Conservation (phyloP, 129 eudicot species). For the Escallonia rubra region DNA sequence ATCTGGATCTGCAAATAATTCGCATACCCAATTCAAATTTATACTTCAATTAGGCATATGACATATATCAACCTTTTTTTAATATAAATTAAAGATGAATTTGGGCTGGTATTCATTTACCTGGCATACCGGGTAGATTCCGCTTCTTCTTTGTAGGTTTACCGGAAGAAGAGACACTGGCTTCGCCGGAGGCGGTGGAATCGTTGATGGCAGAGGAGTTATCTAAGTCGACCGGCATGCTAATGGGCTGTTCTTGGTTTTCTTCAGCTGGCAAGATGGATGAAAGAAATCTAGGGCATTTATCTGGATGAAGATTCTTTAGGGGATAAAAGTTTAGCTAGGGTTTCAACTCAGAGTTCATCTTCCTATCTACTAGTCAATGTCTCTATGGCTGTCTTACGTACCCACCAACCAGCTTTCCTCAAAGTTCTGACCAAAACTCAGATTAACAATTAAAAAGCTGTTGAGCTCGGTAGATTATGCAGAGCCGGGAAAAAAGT, state of each 20-base stretch:
- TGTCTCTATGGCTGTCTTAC: slow-evolving; percentile 25
- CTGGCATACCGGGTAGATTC: slow-evolving; percentile 96
- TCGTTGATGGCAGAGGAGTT: slow-evolving; percentile 51
- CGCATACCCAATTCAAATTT: background rate
- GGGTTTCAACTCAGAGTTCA: slow-evolving; percentile 23
- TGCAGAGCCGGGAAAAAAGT: background rate
- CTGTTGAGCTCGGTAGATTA: slow-evolving; percentile 16
- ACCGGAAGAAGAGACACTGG: slow-evolving; percentile 61
- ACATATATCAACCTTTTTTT: background rate
- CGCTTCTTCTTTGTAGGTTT: slow-evolving; percentile 70
- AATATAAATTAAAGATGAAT: background rate
- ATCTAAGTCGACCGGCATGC: slow-evolving; percentile 49
- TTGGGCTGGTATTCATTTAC: slow-evolving; percentile 18
- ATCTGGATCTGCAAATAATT: slow-evolving; percentile 63
- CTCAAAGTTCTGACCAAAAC: slow-evolving; percentile 15
- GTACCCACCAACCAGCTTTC: slow-evolving; percentile 26
- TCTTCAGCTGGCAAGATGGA: slow-evolving; percentile 8
- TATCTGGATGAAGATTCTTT: slow-evolving; percentile 9
- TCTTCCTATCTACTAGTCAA: slow-evolving; percentile 41
- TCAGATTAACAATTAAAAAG: slow-evolving; percentile 20
- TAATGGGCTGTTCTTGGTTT: slow-evolving; percentile 11
- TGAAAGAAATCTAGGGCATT: slow-evolving; percentile 17
- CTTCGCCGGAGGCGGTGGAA: slow-evolving; percentile 67
- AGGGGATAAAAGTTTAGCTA: slow-evolving; percentile 14
- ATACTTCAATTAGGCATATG: background rate